Base-by-base conservation (phyloP, 345 rosid species). In the Alliaria petiolata region DNA sequence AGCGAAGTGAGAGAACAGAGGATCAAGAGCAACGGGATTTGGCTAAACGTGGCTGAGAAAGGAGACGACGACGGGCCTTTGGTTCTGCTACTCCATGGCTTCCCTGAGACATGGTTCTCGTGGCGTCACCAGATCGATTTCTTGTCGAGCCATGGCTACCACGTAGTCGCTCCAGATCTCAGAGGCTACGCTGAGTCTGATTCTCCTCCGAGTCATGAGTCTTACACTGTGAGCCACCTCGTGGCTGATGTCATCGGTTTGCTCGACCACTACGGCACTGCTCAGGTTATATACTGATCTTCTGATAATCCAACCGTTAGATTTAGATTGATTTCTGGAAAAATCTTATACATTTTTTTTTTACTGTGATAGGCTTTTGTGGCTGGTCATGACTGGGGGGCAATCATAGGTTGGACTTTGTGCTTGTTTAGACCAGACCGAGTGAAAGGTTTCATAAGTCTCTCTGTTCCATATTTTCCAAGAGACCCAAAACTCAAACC, bases 311-410 rank as follows among this genome's bases (percentile, higher is more conserved):
- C 47, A 63, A 9, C 35, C 39, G 5, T 62, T 72, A 40, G 28
- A 22, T 34, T 22, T 46, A 10, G 10, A 35, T 31, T 38, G 11
- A 12, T 47, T 22, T n/a, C 19, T 28, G 15, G 51, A 15, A 9
- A 1, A 31, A n/a, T 11, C 22, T 39, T 54, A n/a, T 15, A 65
- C 28, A 38, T n/a, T n/a, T n/a, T 13, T 34, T 25, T 60, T 19
- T n/a, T 0, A 34, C 35, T 33, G 11, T 60, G 15, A 45, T 72
- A 89, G 96, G 88, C 87, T 42, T 84, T 82, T 83, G 82, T 87
- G 6, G 86, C 71, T 31, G 96, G 89, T 31, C 89, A 84, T 78
- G 92, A 89, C 54, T 85, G 90, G 92, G 96, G 96, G 68, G 83
- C 89, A 38, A 17, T 45, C 34, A 62, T 72, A 39, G 89, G 78